Conservation (phyloP, 208 protist genomes). For the Crithidia mellificae region DNA sequence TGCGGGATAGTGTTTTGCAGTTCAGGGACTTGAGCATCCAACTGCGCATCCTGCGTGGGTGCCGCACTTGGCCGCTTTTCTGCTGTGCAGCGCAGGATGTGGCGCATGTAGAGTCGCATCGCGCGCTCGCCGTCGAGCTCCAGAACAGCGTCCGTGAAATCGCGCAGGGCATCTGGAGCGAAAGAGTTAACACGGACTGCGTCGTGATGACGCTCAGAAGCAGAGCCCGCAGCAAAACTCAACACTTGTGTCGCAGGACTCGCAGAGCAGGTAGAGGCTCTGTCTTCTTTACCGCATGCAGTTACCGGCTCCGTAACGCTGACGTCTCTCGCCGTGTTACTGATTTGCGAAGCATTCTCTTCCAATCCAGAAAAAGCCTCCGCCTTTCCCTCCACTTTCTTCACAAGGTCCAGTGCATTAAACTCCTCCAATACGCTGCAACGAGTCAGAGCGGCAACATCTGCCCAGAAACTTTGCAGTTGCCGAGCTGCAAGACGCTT, state of each 20-base stretch:
- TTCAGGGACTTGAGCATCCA: not conserved
- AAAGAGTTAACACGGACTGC: no score
- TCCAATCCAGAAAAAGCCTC: not conserved
- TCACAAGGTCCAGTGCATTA: no score
- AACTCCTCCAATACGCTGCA: not conserved
- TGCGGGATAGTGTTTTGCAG: not conserved
- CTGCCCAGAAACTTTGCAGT: constrained; percentile 23
- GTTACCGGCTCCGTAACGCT: no score
- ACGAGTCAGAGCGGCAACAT: constrained; percentile 14
- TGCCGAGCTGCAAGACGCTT: constrained; percentile 1
- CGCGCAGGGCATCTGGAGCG: not conserved
- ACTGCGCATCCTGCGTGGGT: no score
- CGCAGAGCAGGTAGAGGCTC: no score
- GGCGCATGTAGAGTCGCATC: constrained; percentile 36
- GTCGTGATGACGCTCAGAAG: not conserved
- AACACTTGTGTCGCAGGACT: no score
- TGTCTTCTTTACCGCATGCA: no score
- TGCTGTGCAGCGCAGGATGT: constrained; percentile 5
- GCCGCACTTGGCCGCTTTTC: not conserved
- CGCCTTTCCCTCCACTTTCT: no score
- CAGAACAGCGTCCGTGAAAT: not conserved
- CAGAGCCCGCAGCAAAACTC: not conserved
- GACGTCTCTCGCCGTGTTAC: no score
- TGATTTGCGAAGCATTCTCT: no score
- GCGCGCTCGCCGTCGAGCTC: constrained; percentile 17